A percentile compares a stretch with the other conserved stretches of the same genome.
phyloP scores from a whole-genome alignment of 176 grass and related monocot species.

The Carex myosuroides region DNA sequence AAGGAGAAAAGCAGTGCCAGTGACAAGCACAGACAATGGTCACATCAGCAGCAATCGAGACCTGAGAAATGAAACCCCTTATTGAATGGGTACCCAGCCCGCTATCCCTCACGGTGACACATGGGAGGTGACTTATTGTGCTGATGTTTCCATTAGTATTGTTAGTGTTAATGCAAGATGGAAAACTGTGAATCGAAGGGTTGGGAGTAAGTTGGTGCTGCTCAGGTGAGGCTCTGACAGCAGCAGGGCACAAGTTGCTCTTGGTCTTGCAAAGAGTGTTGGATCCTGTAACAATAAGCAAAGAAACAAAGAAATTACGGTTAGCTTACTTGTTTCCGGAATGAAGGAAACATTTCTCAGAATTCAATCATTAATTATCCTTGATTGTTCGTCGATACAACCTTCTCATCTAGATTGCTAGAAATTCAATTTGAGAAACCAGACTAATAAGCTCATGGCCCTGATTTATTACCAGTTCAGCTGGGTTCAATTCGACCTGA shows the following conservation, averaged over 20 bases:
- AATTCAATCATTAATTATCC: no score
- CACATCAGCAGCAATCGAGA: not conserved
- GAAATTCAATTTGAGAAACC: not conserved
- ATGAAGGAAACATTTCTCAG: not conserved
- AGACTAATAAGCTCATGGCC: not conserved
- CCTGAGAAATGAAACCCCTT: slow-evolving; percentile 23
- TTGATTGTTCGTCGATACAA: not conserved
- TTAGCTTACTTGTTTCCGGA: not conserved
- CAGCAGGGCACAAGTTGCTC: not conserved
- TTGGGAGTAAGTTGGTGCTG: not conserved
- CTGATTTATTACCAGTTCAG: not conserved
- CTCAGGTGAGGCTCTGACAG: not conserved
- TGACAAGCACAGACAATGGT: slow-evolving; percentile 34
- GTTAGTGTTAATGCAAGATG: not conserved
- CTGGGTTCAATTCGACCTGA: not conserved
- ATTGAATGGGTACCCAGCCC: not conserved
- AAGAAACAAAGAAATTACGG: not conserved
- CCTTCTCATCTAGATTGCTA: not conserved
- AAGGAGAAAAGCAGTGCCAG: slow-evolving; percentile 19
- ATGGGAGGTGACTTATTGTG: not conserved
- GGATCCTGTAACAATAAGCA: not conserved
- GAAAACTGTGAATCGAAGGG: not conserved
- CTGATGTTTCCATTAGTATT: not conserved
- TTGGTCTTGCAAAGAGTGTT: not conserved
- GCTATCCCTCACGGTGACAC: slow-evolving; percentile 7